These are phyloP conservation scores for Trichoderma sp. DNA, from an alignment of 2,329 filamentous ascomycete genomes.

Conservation along the genomic window DNA sequence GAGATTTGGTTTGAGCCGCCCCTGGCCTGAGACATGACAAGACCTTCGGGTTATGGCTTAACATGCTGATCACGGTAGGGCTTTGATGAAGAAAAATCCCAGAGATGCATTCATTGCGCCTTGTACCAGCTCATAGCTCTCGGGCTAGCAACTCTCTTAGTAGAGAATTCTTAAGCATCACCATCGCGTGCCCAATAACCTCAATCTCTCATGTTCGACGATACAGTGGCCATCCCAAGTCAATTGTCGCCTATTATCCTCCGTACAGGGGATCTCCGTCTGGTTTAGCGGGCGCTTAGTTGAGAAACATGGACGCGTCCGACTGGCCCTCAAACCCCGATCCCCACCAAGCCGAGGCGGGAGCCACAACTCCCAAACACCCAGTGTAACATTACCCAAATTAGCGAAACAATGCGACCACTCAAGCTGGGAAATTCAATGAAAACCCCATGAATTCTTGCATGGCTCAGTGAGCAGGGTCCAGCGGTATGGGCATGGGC, in stretches of 20 bases:
- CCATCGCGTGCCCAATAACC: background rate
- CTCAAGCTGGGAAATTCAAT: background rate
- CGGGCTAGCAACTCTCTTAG: background rate
- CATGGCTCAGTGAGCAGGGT: background rate
- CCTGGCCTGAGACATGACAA: background rate
- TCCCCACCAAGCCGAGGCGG: constrained; percentile 4
- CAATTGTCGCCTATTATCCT: background rate
- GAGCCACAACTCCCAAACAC: constrained; percentile 18
- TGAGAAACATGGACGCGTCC: background rate
- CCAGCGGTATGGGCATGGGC: no score
- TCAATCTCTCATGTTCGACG: background rate
- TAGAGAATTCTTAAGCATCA: background rate
- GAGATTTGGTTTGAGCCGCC: constrained; percentile 13
- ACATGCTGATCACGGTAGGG: background rate
- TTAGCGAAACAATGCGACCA: constrained; percentile 14
- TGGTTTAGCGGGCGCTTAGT: constrained; percentile 8
- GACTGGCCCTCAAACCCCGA: constrained; percentile 7
- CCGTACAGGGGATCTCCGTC: background rate
- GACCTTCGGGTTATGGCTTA: background rate
- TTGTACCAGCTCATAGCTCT: background rate
- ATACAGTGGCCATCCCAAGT: background rate
- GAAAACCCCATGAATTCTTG: background rate
- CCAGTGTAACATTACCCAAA: constrained; percentile 16
- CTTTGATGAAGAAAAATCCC: background rate
- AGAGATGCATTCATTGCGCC: background rate